Evolutionary conservation across 352 stramenopile species (phyloP).

Genomic region (Pythium grandisporangium): DNA sequence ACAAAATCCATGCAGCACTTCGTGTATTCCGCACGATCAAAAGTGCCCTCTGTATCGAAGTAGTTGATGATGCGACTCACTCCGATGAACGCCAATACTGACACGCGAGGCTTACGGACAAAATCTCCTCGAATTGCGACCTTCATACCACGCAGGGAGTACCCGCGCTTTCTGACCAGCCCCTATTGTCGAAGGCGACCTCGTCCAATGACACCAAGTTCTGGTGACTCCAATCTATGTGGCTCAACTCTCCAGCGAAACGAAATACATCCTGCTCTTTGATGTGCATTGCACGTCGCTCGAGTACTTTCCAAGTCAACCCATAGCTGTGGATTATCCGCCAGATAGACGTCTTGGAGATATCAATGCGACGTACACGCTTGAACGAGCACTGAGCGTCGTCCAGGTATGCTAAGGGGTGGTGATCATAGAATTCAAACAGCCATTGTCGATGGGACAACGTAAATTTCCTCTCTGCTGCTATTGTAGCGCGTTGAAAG

Average conservation of each 20-base stretch:
- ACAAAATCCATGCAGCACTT: conserved; percentile 13
- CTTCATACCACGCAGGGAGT: conserved; percentile 10
- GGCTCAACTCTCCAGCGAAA: conserved; percentile 15
- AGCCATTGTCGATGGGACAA: conserved; percentile 5
- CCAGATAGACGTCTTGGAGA: conserved; percentile 4
- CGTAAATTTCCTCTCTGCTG: conserved; percentile 5
- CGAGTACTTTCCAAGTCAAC: conserved; percentile 19
- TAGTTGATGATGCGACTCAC: conserved; percentile 15
- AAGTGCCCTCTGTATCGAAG: conserved; percentile 18
- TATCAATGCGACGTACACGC: neutral
- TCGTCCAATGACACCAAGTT: conserved; percentile 11
- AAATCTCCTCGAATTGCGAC: conserved; percentile 17
- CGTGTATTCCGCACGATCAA: conserved; percentile 15
- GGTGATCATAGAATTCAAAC: conserved; percentile 6
- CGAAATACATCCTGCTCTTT: conserved; percentile 15
- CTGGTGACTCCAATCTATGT: neutral
- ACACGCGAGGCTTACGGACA: conserved; percentile 16
- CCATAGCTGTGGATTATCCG: conserved; percentile 7
- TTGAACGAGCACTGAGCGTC: conserved; percentile 7
- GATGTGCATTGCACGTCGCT: conserved; percentile 16
- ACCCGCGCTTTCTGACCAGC: conserved; percentile 16
- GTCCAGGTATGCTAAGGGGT: conserved; percentile 11
- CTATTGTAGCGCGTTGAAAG: conserved; percentile 8
- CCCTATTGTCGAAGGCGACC: conserved; percentile 20
- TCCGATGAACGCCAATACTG: conserved; percentile 1